A percentile compares a stretch with the other conserved stretches of the same genome.
phyloP scores from a whole-genome alignment of 257 asterid genomes.

The Capsicum pubescens region DNA sequence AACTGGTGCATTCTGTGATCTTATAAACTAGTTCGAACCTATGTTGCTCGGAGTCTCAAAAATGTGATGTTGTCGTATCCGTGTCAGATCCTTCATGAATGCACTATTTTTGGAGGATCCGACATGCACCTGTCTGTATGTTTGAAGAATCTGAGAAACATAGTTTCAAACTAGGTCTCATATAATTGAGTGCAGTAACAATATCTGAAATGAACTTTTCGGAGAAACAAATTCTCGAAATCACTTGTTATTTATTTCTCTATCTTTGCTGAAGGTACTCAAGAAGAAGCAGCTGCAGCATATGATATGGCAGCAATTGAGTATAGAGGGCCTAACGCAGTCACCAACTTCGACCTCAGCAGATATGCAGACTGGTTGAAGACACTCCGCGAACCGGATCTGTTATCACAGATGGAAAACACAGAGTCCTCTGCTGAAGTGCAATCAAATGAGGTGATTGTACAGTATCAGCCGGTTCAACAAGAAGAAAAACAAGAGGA shows the following conservation, averaged over 20 bases:
- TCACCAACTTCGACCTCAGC: conserved; percentile 85
- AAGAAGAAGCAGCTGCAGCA: conserved; percentile 94
- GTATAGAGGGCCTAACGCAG: conserved; percentile 74
- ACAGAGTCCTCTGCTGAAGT: conserved; percentile 28
- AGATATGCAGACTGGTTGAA: conserved; percentile 57
- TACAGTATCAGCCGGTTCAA: conserved; percentile 22
- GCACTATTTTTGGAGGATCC: neutral
- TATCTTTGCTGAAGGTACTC: conserved; percentile 47
- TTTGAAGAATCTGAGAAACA: neutral
- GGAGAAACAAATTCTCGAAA: neutral
- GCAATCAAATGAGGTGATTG: conserved; percentile 32
- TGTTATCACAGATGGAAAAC: conserved; percentile 23
- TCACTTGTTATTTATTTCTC: neutral
- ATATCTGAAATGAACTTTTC: neutral
- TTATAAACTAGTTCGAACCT: neutral
- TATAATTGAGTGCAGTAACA: neutral
- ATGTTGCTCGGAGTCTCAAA: neutral
- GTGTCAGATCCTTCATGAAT: neutral
- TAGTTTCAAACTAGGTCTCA: conserved; percentile 9
- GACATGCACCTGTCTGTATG: neutral
- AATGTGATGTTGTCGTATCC: neutral
- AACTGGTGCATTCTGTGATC: neutral
- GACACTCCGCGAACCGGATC: conserved; percentile 28
- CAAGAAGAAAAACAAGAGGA: conserved; percentile 36
- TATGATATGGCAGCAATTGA: conserved; percentile 90